These are phyloP conservation scores for Alternaria angustiovoidea DNA, from an alignment of 2,329 filamentous ascomycete species.

Conservation along the genomic window DNA sequence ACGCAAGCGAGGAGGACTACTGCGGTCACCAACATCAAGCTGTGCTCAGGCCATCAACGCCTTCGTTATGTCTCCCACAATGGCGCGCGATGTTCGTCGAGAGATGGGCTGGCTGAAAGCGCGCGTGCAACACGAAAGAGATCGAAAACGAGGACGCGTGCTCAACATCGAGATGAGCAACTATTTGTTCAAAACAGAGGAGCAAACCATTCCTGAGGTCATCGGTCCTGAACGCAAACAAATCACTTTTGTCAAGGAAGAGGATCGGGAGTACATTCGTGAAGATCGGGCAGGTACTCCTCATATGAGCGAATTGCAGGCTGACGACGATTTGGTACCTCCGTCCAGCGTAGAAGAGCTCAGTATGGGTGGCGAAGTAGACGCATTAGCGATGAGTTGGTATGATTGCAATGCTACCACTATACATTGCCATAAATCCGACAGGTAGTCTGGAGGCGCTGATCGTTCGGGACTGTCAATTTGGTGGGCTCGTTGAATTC, in stretches of 20 bases:
- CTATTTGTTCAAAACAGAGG: not conserved
- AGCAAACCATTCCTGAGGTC: not conserved
- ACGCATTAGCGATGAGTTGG: not conserved
- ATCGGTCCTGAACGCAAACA: slow-evolving; percentile 29
- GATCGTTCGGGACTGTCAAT: not conserved
- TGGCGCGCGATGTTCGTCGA: slow-evolving; percentile 13
- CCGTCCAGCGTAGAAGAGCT: slow-evolving; percentile 18
- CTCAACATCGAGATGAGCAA: not conserved
- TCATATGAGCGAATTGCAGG: slow-evolving; percentile 32
- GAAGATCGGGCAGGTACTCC: slow-evolving; percentile 32
- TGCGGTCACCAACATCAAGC: not conserved
- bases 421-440: not conserved
- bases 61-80: not conserved
- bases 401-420: not conserved
- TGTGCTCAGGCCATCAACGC: not conserved
- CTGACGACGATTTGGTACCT: slow-evolving; percentile 23
- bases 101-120: slow-evolving; percentile 24
- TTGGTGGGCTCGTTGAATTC: not conserved
- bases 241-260: slow-evolving; percentile 31
- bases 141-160: not conserved
- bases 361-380: slow-evolving; percentile 4
- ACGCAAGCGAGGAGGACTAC: not conserved
- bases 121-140: slow-evolving; percentile 22
- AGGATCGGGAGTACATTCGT: slow-evolving; percentile 25
- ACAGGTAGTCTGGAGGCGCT: not conserved